phyloP scores from a whole-genome alignment of 345 rosid genomes.

The Citrus sp. region DNA sequence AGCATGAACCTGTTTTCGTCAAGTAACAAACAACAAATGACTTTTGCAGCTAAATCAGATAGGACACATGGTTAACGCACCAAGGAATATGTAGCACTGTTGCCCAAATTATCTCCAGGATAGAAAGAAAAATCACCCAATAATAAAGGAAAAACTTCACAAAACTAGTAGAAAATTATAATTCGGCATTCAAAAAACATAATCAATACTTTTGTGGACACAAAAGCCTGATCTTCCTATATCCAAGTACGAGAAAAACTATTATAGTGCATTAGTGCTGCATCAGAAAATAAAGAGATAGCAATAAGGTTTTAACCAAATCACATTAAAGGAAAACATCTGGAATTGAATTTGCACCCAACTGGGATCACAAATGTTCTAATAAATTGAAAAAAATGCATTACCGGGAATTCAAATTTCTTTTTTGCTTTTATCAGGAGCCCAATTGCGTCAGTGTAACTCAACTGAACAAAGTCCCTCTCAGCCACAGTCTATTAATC shows the following conservation, averaged over 20 bases:
- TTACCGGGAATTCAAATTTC: constrained; percentile 93
- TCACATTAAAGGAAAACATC: neutral
- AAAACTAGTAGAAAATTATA: neutral
- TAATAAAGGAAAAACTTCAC: neutral
- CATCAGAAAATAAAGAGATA: neutral
- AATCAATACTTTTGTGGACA: neutral
- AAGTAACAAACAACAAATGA: neutral
- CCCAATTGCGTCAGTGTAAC: constrained; percentile 83
- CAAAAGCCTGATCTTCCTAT: neutral
- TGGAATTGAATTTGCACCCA: constrained; percentile 2
- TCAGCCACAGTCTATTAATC: constrained; percentile 71
- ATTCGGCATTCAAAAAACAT: neutral
- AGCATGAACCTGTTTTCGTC: too few relatives aligned
- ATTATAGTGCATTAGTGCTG: too few relatives aligned
- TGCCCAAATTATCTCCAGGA: neutral
- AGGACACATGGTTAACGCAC: neutral
- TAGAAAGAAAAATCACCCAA: neutral
- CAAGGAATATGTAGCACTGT: neutral
- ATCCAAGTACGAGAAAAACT: neutral
- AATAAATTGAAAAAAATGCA: neutral
- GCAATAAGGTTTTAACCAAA: neutral
- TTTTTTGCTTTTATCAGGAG: constrained; percentile 76
- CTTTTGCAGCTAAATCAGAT: neutral
- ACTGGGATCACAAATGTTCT: neutral
- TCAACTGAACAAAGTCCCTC: constrained; percentile 84